These are phyloP conservation scores for Colletotrichum sp. DNA, from an alignment of 2,329 filamentous ascomycete genomes.

Conservation along the genomic window DNA sequence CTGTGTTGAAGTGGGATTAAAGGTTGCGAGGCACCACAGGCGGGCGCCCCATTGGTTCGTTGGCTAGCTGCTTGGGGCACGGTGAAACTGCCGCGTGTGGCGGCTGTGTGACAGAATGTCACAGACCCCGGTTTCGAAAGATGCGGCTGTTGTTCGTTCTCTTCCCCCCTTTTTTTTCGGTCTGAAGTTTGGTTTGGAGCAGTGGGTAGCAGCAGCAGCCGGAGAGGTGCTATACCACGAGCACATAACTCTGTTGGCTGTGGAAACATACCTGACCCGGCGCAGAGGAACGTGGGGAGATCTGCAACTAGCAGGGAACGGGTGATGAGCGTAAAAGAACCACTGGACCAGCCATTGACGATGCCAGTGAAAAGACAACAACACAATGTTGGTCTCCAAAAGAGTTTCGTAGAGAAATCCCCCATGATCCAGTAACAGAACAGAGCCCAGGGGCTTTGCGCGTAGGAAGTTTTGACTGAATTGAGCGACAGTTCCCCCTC, in stretches of 20 bases:
- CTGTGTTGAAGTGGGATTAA: background rate
- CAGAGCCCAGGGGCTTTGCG: background rate
- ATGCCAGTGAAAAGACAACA: background rate
- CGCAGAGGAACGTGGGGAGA: background rate
- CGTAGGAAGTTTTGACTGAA: background rate
- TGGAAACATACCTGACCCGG: background rate
- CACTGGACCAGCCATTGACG: background rate
- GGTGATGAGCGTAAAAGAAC: background rate
- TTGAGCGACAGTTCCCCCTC: background rate
- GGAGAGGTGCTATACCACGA: background rate
- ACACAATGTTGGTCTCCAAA: background rate
- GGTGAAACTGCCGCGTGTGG: conserved; percentile 21
- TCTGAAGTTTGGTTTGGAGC: background rate
- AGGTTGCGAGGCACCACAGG: background rate
- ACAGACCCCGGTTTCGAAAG: conserved; percentile 21
- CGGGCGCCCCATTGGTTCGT: background rate
- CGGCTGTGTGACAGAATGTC: conserved; percentile 23
- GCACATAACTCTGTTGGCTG: background rate
- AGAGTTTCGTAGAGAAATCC: background rate
- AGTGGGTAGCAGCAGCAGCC: background rate
- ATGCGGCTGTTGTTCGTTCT: background rate
- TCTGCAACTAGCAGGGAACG: conserved; percentile 18
- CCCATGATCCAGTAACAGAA: background rate
- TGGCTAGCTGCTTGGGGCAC: background rate
- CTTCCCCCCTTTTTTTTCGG: background rate